Conservation (phyloP, 129 eudicot species). For the Cynara cardunculus region DNA sequence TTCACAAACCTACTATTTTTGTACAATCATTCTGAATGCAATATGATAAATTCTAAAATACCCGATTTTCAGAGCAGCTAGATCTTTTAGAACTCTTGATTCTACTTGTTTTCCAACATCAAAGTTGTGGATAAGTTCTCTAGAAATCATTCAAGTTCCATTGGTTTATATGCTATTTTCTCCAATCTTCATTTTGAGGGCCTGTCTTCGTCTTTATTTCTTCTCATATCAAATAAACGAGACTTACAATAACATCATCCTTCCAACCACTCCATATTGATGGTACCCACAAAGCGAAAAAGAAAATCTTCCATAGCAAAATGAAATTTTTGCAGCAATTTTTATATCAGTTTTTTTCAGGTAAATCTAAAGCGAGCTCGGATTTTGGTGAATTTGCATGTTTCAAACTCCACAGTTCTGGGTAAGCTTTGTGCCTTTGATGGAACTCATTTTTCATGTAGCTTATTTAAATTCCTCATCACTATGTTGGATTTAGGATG, state of each 20-base stretch:
- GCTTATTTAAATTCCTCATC: neutral
- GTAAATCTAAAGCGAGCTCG: slow-evolving; percentile 99
- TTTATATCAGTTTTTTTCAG: slow-evolving; percentile 35
- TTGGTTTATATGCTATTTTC: no score
- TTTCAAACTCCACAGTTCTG: slow-evolving; percentile 48
- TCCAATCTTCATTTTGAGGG: no score
- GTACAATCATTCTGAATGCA: neutral
- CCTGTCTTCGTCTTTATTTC: neutral
- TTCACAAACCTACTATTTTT: neutral
- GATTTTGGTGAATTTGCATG: slow-evolving; percentile 68
- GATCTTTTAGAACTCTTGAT: neutral
- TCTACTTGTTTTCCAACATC: neutral
- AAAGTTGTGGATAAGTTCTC: neutral
- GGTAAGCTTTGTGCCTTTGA: slow-evolving; percentile 44
- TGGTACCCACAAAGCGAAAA: neutral
- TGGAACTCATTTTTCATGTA: neutral
- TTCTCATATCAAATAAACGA: neutral
- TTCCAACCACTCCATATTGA: neutral
- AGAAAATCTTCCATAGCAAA: neutral
- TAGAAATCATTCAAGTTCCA: neutral
- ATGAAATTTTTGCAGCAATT: neutral
- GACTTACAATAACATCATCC: neutral
- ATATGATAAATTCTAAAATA: neutral
- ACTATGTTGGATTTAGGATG: slow-evolving; percentile 46
- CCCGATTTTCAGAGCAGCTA: neutral